Base-by-base conservation (phyloP, 306 rosid genomes). In the Acacia melanoxylon region DNA sequence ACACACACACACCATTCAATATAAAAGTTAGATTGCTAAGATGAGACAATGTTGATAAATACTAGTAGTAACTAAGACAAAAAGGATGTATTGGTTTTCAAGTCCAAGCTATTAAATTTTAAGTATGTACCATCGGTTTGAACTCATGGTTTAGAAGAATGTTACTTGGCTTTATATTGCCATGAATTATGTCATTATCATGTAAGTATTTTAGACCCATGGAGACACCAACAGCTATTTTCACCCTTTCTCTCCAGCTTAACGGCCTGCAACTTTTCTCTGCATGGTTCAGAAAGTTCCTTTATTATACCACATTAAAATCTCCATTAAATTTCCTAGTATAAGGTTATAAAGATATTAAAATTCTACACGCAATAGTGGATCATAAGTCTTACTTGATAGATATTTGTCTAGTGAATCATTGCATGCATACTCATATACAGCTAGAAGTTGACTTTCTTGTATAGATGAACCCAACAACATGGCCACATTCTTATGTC, bases 111-210 rank as follows among this genome's bases (percentile, higher is more conserved):
- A 46, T 65, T 67, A 80, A 56, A 77, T 51, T 77, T 83, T 61
- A 77, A 69, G 85, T 82, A 46, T 46, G 81, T 92, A 92, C 98
- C 96, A 92, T 73, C 42, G 95, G 81, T 69, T 87, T 85, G 59
- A 89, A 80, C 76, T 92, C 97, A 80, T 92, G 97, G 61, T 94
- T 87, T 58, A 94, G 89, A 66, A 94, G 94, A 86, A 94, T 90
- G 83, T 90, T 92, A 69, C 86, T 94, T 42, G 98, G 92, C 75
- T 91, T 91, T 77, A 94, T 84, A 72, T 89, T 93, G 75, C 96
- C 90, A 83, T 94, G 98, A 77, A 94, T 88, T 76, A 94, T 89
- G 77, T 84, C 86, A 83, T 86, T 94, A 14, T 82, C 78, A 83
- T 94, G 97, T 40, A 94, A 86, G 77, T 91, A 91, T 68, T 86